Evolutionary conservation across 1,139 yeast genomes (phyloP), one percentile per base, ranked within the genome.

Genomic region (Hyphopichia wangnamkhiaoensis): DNA sequence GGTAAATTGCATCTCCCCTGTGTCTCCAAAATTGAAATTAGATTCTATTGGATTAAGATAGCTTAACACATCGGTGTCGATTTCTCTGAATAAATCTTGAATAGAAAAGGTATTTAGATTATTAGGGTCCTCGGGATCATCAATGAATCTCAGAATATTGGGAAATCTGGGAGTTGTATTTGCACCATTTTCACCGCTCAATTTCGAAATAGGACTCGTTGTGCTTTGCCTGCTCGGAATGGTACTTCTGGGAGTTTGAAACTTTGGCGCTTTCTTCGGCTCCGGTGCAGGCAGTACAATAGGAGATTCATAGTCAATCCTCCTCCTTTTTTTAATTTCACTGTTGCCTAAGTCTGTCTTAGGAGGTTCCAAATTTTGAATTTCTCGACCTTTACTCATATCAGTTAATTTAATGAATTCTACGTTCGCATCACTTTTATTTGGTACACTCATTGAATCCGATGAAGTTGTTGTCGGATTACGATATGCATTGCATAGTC

Each of bases 311-410:
- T 13, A 9, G 4, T 27, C 13, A 17, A 14, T 20, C 9, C 17
- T n/a, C n/a, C 18, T 25, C 14, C 30, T 16, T 26, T 17, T 33
- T 19, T 33, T 33, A 16, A 12, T 6, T 5, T n/a, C n/a, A 8
- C 20, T 5, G 4, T 33, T 25, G 26, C 12, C 21, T 8, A 17
- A 3, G 23, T 33, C 30, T 3, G 20, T 8, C 26, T 59, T 59
- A 2, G 73, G 72, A n/a, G 62, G 59, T 32, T 56, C 58, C 33
- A 73, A 61, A 37, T 61, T 70, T 49, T 75, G 79, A 17, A 74
- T 67, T 32, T 76, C 80, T 40, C 61, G 64, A 40, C 69, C 74
- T 41, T 65, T 71, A 29, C 77, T 76, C 42, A 72, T 60, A 46
- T 68, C 65, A 38, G 74, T 61, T 40, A 76, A 53, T 37, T 64